Evolutionary conservation across 2,329 filamentous ascomycete genomes (phyloP).

Genomic region (Colletotrichum liaoningense): DNA sequence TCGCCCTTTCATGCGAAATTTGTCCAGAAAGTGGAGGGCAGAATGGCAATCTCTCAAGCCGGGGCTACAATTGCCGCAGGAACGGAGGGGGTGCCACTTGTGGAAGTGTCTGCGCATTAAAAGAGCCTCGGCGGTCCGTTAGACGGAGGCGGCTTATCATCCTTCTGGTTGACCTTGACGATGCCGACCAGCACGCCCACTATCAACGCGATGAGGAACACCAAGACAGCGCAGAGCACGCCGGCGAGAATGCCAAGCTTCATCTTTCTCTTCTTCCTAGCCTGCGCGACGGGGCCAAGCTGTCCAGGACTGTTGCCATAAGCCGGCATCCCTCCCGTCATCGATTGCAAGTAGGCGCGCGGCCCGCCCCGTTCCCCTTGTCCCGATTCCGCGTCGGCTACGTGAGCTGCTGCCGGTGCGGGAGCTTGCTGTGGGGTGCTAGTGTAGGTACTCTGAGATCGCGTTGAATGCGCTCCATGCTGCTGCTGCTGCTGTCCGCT

Average conservation of each 20-base stretch:
- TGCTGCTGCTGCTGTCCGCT: conserved; percentile 14
- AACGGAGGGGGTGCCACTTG: not conserved
- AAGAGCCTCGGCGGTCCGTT: not conserved
- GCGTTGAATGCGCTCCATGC: not conserved
- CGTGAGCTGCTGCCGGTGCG: conserved; percentile 12
- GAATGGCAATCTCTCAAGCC: not conserved
- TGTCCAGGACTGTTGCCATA: conserved; percentile 20
- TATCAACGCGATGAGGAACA: conserved; percentile 34
- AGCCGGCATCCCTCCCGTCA: conserved; percentile 33
- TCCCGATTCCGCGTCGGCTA: not conserved
- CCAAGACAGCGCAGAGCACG: conserved; percentile 24
- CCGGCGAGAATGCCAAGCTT: conserved; percentile 30
- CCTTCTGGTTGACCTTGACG: conserved; percentile 17
- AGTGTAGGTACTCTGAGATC: not conserved
- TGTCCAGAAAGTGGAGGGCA: not conserved
- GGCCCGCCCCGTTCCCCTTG: conserved; percentile 4
- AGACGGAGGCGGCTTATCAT: conserved; percentile 17
- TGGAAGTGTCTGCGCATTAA: not conserved
- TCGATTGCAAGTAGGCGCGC: conserved; percentile 25
- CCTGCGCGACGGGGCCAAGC: conserved; percentile 30
- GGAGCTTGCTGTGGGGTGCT: conserved; percentile 6
- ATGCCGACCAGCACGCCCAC: conserved; percentile 34
- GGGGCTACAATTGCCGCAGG: not conserved
- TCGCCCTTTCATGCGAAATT: not conserved
- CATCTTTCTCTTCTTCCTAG: conserved; percentile 27